Conservation (phyloP, 352 stramenopile genomes). For the Peronospora destructor region DNA sequence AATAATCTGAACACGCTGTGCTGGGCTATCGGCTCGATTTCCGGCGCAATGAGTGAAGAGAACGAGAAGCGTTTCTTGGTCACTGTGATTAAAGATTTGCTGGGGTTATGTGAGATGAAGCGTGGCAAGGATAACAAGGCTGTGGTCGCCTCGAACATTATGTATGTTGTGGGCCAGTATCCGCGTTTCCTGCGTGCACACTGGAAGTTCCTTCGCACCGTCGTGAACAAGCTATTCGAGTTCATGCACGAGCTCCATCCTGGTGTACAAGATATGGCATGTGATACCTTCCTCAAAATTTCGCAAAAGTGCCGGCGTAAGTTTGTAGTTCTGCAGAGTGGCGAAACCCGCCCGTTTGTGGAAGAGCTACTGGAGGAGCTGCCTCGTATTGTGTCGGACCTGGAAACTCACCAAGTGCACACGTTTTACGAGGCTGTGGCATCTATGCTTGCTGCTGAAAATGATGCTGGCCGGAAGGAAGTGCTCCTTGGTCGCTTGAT, state of each 20-base stretch:
- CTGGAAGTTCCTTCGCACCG: constrained; percentile 99
- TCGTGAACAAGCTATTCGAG: constrained; percentile 99
- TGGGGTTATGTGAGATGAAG: constrained; percentile 97
- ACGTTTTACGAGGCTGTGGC: constrained; percentile 98
- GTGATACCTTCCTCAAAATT: constrained; percentile 99
- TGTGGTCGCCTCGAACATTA: constrained; percentile 99
- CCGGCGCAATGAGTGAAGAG: constrained; percentile 97
- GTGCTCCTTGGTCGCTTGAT: constrained; percentile 92
- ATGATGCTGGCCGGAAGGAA: constrained; percentile 80
- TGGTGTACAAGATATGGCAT: constrained; percentile 99
- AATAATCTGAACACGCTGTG: constrained; percentile 99
- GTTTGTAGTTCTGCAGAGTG: constrained; percentile 95
- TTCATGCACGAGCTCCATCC: constrained; percentile 99
- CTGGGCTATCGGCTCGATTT: constrained; percentile 99
- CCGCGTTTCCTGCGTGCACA: constrained; percentile 97
- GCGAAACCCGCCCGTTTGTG: constrained; percentile 93
- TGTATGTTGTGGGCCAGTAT: constrained; percentile 99
- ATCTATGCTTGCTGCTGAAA: constrained; percentile 76
- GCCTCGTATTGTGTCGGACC: constrained; percentile 92
- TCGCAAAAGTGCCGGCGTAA: constrained; percentile 95
- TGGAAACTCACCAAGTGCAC: constrained; percentile 98
- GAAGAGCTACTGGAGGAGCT: constrained; percentile 94
- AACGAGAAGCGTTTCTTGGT: constrained; percentile 99
- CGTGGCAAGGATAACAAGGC: constrained; percentile 99
- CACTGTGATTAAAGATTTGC: constrained; percentile 98